Base-by-base conservation (phyloP, 2,329 filamentous ascomycete species). In the Chalaropsis thielavioides region DNA sequence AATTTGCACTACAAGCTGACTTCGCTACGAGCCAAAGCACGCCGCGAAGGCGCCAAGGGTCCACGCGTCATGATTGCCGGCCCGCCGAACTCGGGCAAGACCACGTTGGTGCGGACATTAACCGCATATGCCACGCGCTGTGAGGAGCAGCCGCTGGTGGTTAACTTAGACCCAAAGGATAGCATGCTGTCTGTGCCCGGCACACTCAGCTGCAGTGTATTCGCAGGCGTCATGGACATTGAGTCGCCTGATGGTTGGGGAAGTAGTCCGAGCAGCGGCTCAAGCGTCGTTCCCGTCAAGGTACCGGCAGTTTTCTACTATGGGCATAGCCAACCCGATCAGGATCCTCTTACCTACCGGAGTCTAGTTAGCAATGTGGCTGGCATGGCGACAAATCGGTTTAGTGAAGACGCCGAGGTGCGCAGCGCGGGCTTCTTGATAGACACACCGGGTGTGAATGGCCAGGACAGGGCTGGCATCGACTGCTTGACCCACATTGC, bases 1-100 rank as follows among this genome's bases (percentile, higher is more conserved):
- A 97, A 96, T 72, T 80, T 94, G 8, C 94, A 99, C 75, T 90
- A 92, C 71, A 88, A 89, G 69, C 83, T 99, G 15, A 87, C 92
- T 71, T 82, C 83, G 40, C 75, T 90, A 73, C 83, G 94, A 19
- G 80, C 83, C 15, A 79, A 81, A 54, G 85, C 86, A 1, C 78
- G 79, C 46, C 74, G 78, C 3, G 72, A 72, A 1, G 68, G 73
- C 1, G 69, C 69, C 3, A 77, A 86, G 68, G 90, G 90, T 0
- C 94, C 94, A 0, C 79, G 92, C n/a, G 84, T 97, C 1, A 78
- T 97, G 64, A 80, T 99, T 5, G 83, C 92, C 3, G 94, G 94
- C 0, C 84, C 88, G 0, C 83, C 86, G 24, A 84, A 86, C 72
- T 81, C 84, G 0, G 94, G 94, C 56, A 97, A 97, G 77, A 95